A percentile compares a stretch with the other conserved stretches of the same genome.
phyloP scores from a whole-genome alignment of 2,329 filamentous ascomycete species.

The Aspergillus udagawae region DNA sequence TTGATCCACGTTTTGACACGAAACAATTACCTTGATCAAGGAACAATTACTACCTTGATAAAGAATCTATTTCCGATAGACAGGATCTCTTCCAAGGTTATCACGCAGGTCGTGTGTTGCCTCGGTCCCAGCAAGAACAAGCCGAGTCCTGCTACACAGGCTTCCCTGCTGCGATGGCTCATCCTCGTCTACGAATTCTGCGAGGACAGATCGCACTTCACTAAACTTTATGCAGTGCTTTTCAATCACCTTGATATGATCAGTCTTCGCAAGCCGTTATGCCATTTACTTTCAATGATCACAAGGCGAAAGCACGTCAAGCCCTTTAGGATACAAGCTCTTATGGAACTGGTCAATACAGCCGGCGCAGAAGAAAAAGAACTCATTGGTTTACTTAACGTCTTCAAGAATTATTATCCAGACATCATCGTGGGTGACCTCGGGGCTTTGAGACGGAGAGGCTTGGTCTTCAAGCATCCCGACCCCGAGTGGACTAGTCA shows the following conservation, averaged over 20 bases:
- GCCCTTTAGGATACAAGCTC: conserved; percentile 73
- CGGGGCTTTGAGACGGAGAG: conserved; percentile 40
- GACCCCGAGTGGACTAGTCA: conserved; percentile 69
- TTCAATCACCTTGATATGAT: conserved; percentile 82
- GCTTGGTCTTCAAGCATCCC: conserved; percentile 56
- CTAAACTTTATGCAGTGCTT: conserved; percentile 68
- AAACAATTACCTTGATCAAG: conserved; percentile 70
- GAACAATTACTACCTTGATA: conserved; percentile 63
- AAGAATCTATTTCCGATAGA: conserved; percentile 73
- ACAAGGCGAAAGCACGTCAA: conserved; percentile 79
- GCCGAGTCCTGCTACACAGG: conserved; percentile 67
- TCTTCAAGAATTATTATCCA: conserved; percentile 90
- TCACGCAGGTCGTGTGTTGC: conserved; percentile 65
- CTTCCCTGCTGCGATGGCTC: conserved; percentile 71
- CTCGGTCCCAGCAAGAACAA: conserved; percentile 76
- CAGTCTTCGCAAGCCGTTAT: conserved; percentile 65
- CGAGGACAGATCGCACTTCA: conserved; percentile 59
- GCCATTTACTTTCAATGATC: conserved; percentile 73
- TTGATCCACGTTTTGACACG: conserved; percentile 65
- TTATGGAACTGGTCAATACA: conserved; percentile 51
- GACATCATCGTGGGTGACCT: conserved; percentile 76
- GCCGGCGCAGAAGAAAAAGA: conserved; percentile 66
- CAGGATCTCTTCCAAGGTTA: conserved; percentile 56
- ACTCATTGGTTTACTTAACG: conserved; percentile 67
- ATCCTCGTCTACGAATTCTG: conserved; percentile 70